phyloP scores from a whole-genome alignment of 2,329 filamentous ascomycete genomes.

The Fusarium sp. region DNA sequence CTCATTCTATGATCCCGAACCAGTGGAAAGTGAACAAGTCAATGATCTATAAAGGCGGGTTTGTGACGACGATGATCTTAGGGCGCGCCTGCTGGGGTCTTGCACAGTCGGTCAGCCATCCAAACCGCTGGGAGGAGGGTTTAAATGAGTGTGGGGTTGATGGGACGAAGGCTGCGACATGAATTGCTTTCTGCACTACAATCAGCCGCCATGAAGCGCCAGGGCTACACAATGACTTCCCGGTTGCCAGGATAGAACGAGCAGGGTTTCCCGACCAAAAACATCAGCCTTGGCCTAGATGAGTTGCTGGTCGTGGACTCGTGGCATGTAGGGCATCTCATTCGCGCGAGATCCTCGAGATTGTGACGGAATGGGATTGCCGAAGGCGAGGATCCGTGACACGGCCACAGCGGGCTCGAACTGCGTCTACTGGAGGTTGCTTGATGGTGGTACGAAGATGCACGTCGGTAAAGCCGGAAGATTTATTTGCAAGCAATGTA shows the following conservation, averaged over 20 bases:
- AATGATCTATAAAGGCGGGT: constrained; percentile 37
- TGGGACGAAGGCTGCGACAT: constrained; percentile 42
- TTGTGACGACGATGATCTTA: constrained; percentile 34
- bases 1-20: constrained; percentile 10
- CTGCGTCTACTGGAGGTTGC: constrained; percentile 37
- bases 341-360: constrained; percentile 14
- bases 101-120: constrained; percentile 34
- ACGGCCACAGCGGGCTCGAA: constrained; percentile 28
- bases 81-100: constrained; percentile 37
- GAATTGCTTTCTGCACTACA: constrained; percentile 40
- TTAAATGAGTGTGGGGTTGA: constrained; percentile 47
- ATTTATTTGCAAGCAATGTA: constrained; percentile 34
- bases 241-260: constrained; percentile 36
- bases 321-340: constrained; percentile 18
- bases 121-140: constrained; percentile 41
- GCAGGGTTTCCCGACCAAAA: constrained; percentile 40
- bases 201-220: constrained; percentile 44
- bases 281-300: constrained; percentile 30
- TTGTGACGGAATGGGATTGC: constrained; percentile 31
- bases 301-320: constrained; percentile 22
- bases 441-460: constrained; percentile 44
- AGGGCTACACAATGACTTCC: constrained; percentile 41
- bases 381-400: constrained; percentile 37
- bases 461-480: constrained; percentile 38
- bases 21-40: constrained; percentile 20